phyloP scores from a whole-genome alignment of 345 rosid species.

The Gossypium stocksii region DNA sequence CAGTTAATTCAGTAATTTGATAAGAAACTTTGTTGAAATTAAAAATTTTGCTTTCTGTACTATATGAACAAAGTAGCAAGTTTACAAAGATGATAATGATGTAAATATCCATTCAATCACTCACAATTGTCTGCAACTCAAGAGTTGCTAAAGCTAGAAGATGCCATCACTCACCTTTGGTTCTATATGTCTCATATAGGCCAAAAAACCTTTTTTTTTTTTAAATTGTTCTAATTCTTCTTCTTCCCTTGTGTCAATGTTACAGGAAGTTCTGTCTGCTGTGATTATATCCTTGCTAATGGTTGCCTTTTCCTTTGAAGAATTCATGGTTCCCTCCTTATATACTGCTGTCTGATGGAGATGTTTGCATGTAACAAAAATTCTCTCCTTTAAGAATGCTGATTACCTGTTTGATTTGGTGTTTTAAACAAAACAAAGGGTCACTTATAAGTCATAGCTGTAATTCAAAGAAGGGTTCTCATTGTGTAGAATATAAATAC shows the following conservation, averaged over 20 bases:
- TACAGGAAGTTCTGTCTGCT: too few species aligned
- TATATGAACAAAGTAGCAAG: background rate
- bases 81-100: background rate
- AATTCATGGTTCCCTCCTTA: background rate
- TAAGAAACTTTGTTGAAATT: too few species aligned
- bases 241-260: background rate
- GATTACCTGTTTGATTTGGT: slow-evolving; percentile 26
- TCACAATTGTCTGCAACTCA: background rate
- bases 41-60: too few species aligned
- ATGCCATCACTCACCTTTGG: background rate
- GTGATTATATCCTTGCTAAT: background rate
- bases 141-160: background rate
- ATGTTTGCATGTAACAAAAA: slow-evolving; percentile 26
- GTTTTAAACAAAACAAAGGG: background rate
- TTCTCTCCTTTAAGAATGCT: slow-evolving; percentile 37
- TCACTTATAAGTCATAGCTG: background rate
- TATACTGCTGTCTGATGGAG: slow-evolving; percentile 20
- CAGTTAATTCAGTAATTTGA: too few species aligned
- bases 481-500: slow-evolving; percentile 1
- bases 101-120: background rate
- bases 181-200: background rate
- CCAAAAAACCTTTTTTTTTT: background rate
- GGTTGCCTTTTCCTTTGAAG: background rate
- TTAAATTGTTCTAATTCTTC: background rate
- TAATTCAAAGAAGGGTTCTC: background rate